These are phyloP conservation scores for Phytophthora pluvialis DNA, from an alignment of 352 stramenopile genomes.

Conservation along the genomic window DNA sequence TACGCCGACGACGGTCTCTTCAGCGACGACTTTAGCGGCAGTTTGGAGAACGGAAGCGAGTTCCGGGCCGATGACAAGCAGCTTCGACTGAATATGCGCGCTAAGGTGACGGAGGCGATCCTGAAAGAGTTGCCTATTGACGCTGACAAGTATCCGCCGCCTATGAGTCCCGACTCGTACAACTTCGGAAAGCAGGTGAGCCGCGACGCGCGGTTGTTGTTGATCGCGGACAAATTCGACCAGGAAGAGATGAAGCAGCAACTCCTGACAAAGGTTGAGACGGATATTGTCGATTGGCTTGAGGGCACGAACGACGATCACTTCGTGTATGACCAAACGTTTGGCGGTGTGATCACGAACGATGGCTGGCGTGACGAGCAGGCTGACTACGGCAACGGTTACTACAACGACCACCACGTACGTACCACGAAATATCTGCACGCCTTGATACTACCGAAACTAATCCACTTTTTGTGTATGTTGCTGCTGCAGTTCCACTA, in stretches of 20 bases:
- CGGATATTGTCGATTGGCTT: slow-evolving; percentile 66
- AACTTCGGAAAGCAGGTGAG: slow-evolving; percentile 85
- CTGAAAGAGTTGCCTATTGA: slow-evolving; percentile 53
- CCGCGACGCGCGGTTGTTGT: slow-evolving; percentile 67
- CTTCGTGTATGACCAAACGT: slow-evolving; percentile 93
- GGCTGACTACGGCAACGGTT: slow-evolving; percentile 89
- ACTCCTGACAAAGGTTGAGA: slow-evolving; percentile 65
- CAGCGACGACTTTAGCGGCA: slow-evolving; percentile 37
- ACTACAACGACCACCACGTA: slow-evolving; percentile 89
- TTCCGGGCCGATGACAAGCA: slow-evolving; percentile 27
- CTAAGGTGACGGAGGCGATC: slow-evolving; percentile 44
- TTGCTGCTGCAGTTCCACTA: slow-evolving; percentile 92
- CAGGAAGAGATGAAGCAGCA: slow-evolving; percentile 52
- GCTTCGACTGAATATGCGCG: slow-evolving; percentile 42
- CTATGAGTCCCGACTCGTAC: slow-evolving; percentile 66
- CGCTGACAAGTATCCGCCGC: slow-evolving; percentile 52
- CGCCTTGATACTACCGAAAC: slow-evolving; percentile 3
- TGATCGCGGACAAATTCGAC: slow-evolving; percentile 82
- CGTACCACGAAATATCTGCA: slow-evolving; percentile 1
- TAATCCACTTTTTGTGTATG: slow-evolving; percentile 11
- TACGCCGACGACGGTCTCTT: slow-evolving; percentile 67
- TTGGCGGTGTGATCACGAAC: slow-evolving; percentile 91
- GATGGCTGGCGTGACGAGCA: slow-evolving; percentile 72
- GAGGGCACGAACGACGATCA: slow-evolving; percentile 62
- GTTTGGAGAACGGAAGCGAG: neutral